Conservation (phyloP, 2,329 filamentous ascomycete species). For the Talaromyces amestolkiae region DNA sequence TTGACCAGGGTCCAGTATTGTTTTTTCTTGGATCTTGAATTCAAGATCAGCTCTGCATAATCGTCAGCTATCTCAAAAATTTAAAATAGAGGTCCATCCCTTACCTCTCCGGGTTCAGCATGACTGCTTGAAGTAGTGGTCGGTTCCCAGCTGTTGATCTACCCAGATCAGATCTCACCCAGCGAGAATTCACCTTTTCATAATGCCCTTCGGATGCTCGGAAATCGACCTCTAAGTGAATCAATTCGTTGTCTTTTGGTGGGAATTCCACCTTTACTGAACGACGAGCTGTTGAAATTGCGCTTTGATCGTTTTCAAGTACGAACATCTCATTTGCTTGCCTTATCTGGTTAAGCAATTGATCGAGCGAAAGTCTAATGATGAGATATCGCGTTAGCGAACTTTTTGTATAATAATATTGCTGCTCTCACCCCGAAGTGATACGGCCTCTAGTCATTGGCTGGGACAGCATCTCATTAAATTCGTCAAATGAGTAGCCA, state of each 20-base stretch:
- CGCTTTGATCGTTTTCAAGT: constrained; percentile 24
- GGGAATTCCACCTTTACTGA: constrained; percentile 44
- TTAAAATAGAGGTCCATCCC: not conserved
- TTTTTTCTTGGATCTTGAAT: constrained; percentile 40
- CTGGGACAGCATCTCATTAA: constrained; percentile 40
- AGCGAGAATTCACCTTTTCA: constrained; percentile 35
- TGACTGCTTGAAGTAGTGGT: constrained; percentile 35
- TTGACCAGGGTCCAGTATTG: constrained; percentile 32
- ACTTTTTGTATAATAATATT: not conserved
- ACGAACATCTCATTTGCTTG: constrained; percentile 31
- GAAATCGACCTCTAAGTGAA: constrained; percentile 42
- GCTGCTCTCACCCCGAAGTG: constrained; percentile 35
- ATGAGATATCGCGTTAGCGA: not conserved
- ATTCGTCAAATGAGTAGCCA: constrained; percentile 39
- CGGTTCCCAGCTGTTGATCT: constrained; percentile 25
- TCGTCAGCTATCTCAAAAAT: constrained; percentile 9
- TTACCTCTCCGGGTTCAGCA: constrained; percentile 40
- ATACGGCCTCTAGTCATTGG: constrained; percentile 37
- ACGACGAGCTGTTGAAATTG: constrained; percentile 29
- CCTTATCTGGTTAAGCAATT: constrained; percentile 31
- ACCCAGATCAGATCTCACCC: constrained; percentile 32
- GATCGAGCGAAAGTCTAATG: not conserved
- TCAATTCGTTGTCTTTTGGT: constrained; percentile 27
- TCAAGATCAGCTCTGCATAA: constrained; percentile 41
- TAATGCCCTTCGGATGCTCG: constrained; percentile 30